Percentiles rank a stretch among this genome's conserved stretches.
These are phyloP conservation scores for Epithemia pelagica DNA, from an alignment of 108 stramenopile species.

Conservation along the genomic window DNA sequence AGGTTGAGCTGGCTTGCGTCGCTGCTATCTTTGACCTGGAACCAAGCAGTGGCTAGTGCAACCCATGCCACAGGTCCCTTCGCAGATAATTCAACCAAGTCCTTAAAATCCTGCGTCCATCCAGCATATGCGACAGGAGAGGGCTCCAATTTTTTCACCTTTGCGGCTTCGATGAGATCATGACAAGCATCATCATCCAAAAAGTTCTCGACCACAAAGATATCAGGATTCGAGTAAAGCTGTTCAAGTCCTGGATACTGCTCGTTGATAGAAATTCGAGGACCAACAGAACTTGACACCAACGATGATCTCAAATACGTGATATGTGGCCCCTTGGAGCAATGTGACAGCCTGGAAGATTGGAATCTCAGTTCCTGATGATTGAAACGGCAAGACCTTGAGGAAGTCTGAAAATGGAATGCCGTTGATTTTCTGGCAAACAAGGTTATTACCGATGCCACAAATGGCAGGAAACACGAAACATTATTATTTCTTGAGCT, in stretches of 20 bases:
- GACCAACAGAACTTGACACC: background rate
- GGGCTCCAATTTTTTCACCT: slow-evolving; percentile 37
- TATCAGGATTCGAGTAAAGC: slow-evolving; percentile 63
- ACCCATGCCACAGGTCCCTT: slow-evolving; percentile 73
- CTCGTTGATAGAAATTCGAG: background rate
- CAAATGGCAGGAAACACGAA: too few relatives aligned
- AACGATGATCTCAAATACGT: too few relatives aligned
- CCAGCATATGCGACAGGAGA: slow-evolving; percentile 77
- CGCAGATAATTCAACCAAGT: slow-evolving; percentile 54
- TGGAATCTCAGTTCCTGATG: too few relatives aligned
- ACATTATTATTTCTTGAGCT: too few relatives aligned
- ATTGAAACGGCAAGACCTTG: too few relatives aligned
- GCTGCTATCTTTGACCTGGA: slow-evolving; percentile 34
- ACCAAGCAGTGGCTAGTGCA: slow-evolving; percentile 48
- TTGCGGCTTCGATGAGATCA: slow-evolving; percentile 43
- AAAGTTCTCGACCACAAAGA: slow-evolving; percentile 60
- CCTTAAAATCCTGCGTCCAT: slow-evolving; percentile 67
- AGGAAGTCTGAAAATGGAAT: too few relatives aligned
- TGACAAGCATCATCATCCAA: slow-evolving; percentile 37
- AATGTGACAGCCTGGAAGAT: too few relatives aligned
- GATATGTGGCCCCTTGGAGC: too few relatives aligned
- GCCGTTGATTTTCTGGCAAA: too few relatives aligned
- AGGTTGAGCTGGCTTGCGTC: slow-evolving; percentile 29
- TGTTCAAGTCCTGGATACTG: slow-evolving; percentile 26
- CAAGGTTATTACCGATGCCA: too few relatives aligned